These are phyloP conservation scores for Geosiphon pyriformis DNA, from an alignment of 192 early-diverging fungal genomes.

Conservation along the genomic window DNA sequence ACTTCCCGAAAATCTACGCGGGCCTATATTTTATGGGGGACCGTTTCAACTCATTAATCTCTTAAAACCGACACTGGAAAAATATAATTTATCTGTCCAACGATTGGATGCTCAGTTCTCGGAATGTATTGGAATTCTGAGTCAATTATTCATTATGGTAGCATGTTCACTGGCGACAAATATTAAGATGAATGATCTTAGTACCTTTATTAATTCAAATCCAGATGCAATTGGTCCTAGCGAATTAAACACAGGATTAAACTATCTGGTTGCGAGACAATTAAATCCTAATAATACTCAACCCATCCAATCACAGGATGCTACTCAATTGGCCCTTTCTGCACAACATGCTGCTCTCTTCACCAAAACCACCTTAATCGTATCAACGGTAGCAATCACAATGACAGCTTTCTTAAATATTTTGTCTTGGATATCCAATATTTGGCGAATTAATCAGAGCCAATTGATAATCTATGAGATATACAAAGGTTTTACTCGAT, in stretches of 20 bases:
- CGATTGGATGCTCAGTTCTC: conserved; percentile 1
- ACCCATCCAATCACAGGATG: not conserved
- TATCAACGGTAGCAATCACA: conserved; percentile 14
- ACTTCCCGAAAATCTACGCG: not conserved
- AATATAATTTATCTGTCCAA: not conserved
- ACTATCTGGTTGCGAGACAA: not conserved
- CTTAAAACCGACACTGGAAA: not conserved
- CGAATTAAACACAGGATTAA: not conserved
- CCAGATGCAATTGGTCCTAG: not conserved
- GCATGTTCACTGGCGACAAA: not conserved
- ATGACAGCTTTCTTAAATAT: conserved; percentile 18
- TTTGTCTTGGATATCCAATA: conserved; percentile 7
- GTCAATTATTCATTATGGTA: conserved; percentile 9
- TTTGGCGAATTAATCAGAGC: conserved; percentile 7
- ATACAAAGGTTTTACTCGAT: conserved; percentile 11
- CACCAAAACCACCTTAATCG: not conserved
- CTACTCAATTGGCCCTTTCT: not conserved
- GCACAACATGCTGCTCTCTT: conserved; percentile 8
- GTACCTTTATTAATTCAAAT: not conserved
- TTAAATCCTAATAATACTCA: not conserved
- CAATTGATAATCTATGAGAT: conserved; percentile 11
- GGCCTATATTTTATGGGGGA: not conserved
- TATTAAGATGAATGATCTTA: not conserved
- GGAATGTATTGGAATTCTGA: not conserved
- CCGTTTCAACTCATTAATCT: conserved; percentile 2